Conservation (phyloP, 371 early-diverging fungal species). For the Mortierella sp. region DNA sequence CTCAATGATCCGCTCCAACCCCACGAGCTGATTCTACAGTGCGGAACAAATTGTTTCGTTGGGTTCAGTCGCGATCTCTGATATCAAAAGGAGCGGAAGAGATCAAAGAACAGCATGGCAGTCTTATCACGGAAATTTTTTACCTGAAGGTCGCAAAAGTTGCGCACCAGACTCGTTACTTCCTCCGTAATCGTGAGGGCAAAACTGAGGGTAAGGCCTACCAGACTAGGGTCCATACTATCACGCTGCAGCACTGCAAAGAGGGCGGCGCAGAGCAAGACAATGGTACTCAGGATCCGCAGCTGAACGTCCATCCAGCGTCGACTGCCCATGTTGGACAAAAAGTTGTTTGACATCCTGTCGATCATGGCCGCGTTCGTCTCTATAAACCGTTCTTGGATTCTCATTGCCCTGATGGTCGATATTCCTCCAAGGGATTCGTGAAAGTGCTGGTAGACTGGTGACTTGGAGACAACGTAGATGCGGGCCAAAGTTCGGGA, state of each 20-base stretch:
- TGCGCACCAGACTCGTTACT: conserved; percentile 85
- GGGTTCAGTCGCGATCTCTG: background rate
- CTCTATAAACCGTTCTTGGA: conserved; percentile 74
- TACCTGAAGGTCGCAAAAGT: conserved; percentile 67
- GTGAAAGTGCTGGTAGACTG: conserved; percentile 86
- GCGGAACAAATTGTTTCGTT: conserved; percentile 37
- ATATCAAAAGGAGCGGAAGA: background rate
- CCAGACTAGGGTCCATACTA: conserved; percentile 52
- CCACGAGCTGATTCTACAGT: conserved; percentile 58
- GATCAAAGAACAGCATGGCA: background rate
- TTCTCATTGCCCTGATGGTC: conserved; percentile 85
- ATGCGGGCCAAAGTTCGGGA: conserved; percentile 83
- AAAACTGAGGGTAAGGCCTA: conserved; percentile 86
- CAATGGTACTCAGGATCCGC: conserved; percentile 74
- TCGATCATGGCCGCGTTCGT: conserved; percentile 84
- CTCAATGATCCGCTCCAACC: conserved; percentile 22
- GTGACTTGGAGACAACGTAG: conserved; percentile 84
- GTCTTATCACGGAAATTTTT: background rate
- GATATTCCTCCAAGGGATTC: conserved; percentile 80
- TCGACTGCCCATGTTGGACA: conserved; percentile 82
- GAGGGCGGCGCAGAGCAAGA: conserved; percentile 65
- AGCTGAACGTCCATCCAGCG: conserved; percentile 94
- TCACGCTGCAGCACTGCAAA: conserved; percentile 20
- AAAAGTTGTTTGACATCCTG: conserved; percentile 83
- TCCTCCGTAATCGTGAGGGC: conserved; percentile 81